phyloP scores from a whole-genome alignment of 208 protist species.

The Wallacemonas sp. region DNA sequence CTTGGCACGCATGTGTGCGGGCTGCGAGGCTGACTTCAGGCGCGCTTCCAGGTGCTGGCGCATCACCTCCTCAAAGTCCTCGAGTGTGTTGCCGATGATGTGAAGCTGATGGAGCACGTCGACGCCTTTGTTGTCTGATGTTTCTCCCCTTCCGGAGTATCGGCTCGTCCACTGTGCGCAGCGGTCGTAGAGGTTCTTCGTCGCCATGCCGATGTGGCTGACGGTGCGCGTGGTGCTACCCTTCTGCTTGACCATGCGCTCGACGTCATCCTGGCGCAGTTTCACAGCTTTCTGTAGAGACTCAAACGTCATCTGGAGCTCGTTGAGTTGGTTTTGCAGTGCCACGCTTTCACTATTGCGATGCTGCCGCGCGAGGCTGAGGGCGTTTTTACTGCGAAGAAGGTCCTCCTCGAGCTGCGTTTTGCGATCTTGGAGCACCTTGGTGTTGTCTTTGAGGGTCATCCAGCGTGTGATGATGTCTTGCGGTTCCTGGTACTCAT shows the following conservation, averaged over 20 bases:
- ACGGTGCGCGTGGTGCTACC: slow-evolving; percentile 85
- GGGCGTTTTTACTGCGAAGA: slow-evolving; percentile 81
- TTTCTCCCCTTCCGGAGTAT: slow-evolving; percentile 78
- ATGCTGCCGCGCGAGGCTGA: slow-evolving; percentile 75
- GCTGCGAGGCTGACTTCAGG: not conserved
- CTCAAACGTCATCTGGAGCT: slow-evolving; percentile 85
- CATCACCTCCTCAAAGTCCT: slow-evolving; percentile 88
- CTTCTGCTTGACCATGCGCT: slow-evolving; percentile 88
- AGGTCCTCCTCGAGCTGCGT: slow-evolving; percentile 90
- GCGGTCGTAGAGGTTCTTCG: slow-evolving; percentile 88
- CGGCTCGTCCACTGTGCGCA: slow-evolving; percentile 73
- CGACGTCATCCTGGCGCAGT: slow-evolving; percentile 85
- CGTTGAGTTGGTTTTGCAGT: slow-evolving; percentile 89
- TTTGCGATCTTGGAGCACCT: slow-evolving; percentile 88
- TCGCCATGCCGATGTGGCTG: slow-evolving; percentile 91
- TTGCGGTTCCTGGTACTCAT: slow-evolving; percentile 89
- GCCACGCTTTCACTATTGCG: slow-evolving; percentile 85
- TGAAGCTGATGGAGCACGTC: slow-evolving; percentile 87
- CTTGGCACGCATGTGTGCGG: not conserved
- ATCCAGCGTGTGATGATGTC: slow-evolving; percentile 92
- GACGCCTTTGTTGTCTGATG: slow-evolving; percentile 39
- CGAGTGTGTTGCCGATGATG: slow-evolving; percentile 86
- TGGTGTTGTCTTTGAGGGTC: slow-evolving; percentile 90
- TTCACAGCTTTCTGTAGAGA: slow-evolving; percentile 85
- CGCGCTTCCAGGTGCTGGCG: slow-evolving; percentile 52